phyloP scores from a whole-genome alignment of 2,329 filamentous ascomycete genomes.

The Berkeleyomyces rouxiae region DNA sequence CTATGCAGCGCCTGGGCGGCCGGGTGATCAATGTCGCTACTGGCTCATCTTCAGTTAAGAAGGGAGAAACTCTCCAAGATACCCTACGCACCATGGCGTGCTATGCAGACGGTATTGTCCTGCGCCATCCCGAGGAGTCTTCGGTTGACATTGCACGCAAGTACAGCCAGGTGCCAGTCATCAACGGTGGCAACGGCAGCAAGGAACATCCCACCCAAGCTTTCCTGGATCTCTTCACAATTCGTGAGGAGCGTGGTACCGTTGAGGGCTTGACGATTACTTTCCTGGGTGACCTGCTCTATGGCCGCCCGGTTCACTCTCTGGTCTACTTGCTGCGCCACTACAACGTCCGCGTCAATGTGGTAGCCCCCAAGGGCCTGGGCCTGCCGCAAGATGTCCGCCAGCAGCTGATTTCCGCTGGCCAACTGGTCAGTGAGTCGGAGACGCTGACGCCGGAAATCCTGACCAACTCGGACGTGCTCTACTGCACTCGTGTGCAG shows the following conservation, averaged over 20 bases:
- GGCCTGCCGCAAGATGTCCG: conserved; percentile 60
- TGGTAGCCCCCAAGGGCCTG: conserved; percentile 69
- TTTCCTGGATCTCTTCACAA: conserved; percentile 94
- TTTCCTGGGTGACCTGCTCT: conserved; percentile 82
- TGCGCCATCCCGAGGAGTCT: conserved; percentile 74
- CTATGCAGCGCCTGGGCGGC: conserved; percentile 94
- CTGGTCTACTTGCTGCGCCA: conserved; percentile 84
- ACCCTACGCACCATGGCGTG: conserved; percentile 85
- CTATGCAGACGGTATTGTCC: conserved; percentile 89
- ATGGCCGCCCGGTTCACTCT: conserved; percentile 89
- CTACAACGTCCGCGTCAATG: conserved; percentile 88
- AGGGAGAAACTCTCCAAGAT: conserved; percentile 87
- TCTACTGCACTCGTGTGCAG: conserved; percentile 95
- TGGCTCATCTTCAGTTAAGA: conserved; percentile 72
- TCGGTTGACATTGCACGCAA: conserved; percentile 71
- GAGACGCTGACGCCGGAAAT: conserved; percentile 74
- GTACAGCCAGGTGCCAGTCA: conserved; percentile 77
- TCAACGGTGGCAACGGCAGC: conserved; percentile 94
- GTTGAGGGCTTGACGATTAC: conserved; percentile 93
- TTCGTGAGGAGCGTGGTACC: conserved; percentile 90
- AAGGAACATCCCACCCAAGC: conserved; percentile 95
- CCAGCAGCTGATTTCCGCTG: conserved; percentile 52
- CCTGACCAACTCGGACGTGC: conserved; percentile 68
- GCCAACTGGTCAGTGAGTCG: conserved; percentile 61
- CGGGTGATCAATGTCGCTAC: conserved; percentile 70